Evolutionary conservation across 352 stramenopile genomes (phyloP), one percentile per base, ranked within the genome.

Genomic region (Globisporangium barbulae): DNA sequence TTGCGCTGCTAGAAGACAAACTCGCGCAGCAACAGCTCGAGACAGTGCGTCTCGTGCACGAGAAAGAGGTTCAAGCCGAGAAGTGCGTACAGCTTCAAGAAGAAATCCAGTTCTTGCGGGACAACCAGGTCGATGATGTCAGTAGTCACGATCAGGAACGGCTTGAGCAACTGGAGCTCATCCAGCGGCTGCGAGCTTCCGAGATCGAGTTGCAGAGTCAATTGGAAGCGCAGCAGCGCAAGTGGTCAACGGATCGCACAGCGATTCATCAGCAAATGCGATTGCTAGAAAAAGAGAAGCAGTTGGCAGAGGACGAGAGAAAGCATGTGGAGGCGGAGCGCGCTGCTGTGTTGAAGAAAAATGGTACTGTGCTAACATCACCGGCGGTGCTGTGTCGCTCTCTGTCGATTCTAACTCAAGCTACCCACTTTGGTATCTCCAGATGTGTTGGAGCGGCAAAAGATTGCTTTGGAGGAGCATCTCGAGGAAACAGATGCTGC

Each of bases 161-260:
- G 13, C 65, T 89, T 0, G 68, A 76, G 19, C 75, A 85, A n/a
- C 70, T 90, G 1, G 80, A 92, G 21, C 68, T 84, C 3, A 74
- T 89, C 33, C 75, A 89, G 42, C 71, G 45, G 1, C 70, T 89
- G 3, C 75, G 73, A 15, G 71, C 69, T 21, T 73, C 77, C 22
- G 77, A 90, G 61, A 19, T 78, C 2, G 75, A 85, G 55, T 61
- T 90, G 0, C 75, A 89, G 50, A 69, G 63, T 3, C 69, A 90
- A 25, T 42, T 89, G 4, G 83, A 92, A 54, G 70, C 75, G 7
- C 80, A 89, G 33, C 77, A 89, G 58, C 78, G 77, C 35, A 88
- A 85, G 59, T 89, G 77, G 77, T 61, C 75, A 0, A 53, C 59
- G 1, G 79, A 90, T 39, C 79, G 81, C 9, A 72, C 75, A 0